A percentile compares a stretch with the other conserved stretches of the same genome.
These are phyloP conservation scores for Macrotyloma uniflorum DNA, from an alignment of 306 rosid genomes.

Conservation along the genomic window DNA sequence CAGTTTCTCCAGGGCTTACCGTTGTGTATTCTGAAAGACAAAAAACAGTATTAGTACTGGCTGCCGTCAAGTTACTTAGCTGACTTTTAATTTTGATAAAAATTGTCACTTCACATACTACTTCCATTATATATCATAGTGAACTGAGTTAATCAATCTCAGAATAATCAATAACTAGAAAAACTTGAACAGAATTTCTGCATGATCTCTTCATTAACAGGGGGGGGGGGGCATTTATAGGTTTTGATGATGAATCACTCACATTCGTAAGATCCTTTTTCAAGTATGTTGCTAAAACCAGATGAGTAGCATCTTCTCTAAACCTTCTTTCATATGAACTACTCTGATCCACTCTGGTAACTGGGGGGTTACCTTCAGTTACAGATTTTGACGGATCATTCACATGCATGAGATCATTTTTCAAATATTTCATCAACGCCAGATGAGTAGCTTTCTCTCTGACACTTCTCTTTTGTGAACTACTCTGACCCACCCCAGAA, in stretches of 20 bases:
- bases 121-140: conserved; percentile 17
- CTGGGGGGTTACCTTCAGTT: conserved; percentile 50
- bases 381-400: conserved; percentile 56
- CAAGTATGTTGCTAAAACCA: conserved; percentile 68
- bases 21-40: conserved; percentile 47
- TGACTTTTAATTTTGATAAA: conserved; percentile 2
- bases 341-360: conserved; percentile 70
- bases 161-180: conserved; percentile 15
- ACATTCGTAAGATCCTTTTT: conserved; percentile 56
- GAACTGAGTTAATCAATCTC: conserved; percentile 23
- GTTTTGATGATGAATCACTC: conserved; percentile 59
- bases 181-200: conserved; percentile 15
- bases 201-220: conserved; percentile 1
- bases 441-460: conserved; percentile 82
- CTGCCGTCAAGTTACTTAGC: neutral
- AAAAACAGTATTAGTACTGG: conserved; percentile 10
- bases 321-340: conserved; percentile 67
- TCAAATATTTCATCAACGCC: conserved; percentile 74
- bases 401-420: conserved; percentile 54
- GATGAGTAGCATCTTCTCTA: conserved; percentile 74
- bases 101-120: neutral
- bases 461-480: conserved; percentile 70
- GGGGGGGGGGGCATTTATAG: conserved; percentile 45
- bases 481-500: conserved; percentile 87
- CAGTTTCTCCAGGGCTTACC: conserved; percentile 40